Conservation (phyloP, 257 asterid species). For the Solanum lycopersicoides region DNA sequence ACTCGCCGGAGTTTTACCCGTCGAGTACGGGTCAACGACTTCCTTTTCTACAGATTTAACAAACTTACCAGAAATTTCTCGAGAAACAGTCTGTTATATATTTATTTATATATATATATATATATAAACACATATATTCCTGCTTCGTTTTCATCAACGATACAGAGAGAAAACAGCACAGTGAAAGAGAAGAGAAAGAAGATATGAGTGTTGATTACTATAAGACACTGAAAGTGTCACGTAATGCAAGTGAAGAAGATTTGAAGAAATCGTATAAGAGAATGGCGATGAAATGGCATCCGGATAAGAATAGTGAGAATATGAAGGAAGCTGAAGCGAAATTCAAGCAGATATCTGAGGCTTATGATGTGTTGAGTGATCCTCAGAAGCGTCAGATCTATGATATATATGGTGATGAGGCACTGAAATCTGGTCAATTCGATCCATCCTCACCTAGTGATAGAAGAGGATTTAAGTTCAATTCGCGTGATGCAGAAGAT, state of each 20-base stretch:
- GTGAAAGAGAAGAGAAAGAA: background rate
- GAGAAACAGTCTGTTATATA: background rate
- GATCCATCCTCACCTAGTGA: conserved; percentile 14
- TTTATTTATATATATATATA: background rate
- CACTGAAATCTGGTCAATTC: conserved; percentile 46
- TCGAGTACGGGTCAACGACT: background rate
- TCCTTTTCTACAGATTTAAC: conserved; percentile 21
- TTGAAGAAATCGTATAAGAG: conserved; percentile 76
- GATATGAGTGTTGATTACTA: conserved; percentile 78
- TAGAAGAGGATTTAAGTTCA: conserved; percentile 30
- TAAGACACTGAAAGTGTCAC: conserved; percentile 53
- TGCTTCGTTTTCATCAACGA: background rate
- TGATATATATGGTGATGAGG: conserved; percentile 77
- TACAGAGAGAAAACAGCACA: background rate
- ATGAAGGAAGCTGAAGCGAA: conserved; percentile 78
- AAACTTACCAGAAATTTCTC: conserved; percentile 1
- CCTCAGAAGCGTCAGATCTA: conserved; percentile 88
- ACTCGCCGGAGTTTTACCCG: background rate
- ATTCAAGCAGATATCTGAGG: conserved; percentile 94
- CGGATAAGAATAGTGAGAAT: conserved; percentile 77
- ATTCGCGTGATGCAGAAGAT: conserved; percentile 56
- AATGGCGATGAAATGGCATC: conserved; percentile 95
- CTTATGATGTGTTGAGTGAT: conserved; percentile 86
- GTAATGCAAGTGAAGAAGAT: conserved; percentile 66
- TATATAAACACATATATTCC: background rate